These are phyloP conservation scores for Ceratobasidium theobromae DNA, from an alignment of 1,284 basidiomycete genomes.

Conservation along the genomic window DNA sequence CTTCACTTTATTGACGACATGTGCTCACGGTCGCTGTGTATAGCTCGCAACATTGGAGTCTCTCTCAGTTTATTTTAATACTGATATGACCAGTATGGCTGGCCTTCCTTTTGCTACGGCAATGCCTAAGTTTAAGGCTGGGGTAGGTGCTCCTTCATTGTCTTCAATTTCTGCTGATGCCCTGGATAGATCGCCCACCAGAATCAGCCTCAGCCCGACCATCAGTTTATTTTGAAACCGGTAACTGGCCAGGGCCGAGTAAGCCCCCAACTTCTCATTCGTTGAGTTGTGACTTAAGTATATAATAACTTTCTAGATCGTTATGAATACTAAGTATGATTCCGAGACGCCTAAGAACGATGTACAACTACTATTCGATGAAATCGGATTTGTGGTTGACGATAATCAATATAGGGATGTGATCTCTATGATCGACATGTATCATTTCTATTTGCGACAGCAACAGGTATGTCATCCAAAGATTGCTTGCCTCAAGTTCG, in stretches of 20 bases:
- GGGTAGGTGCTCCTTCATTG: conserved; percentile 52
- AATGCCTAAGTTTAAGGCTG: conserved; percentile 74
- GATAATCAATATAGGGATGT: conserved; percentile 94
- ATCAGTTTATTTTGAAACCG: conserved; percentile 96
- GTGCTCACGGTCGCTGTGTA: conserved; percentile 1
- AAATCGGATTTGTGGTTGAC: conserved; percentile 92
- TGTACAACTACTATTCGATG: conserved; percentile 87
- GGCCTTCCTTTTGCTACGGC: conserved; percentile 68
- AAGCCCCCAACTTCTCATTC: conserved; percentile 39
- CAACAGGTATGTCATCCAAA: conserved; percentile 66
- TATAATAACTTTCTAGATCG: conserved; percentile 53
- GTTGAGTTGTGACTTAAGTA: background rate
- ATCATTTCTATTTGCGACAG: conserved; percentile 92
- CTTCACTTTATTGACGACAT: background rate
- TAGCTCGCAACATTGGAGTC: conserved; percentile 87
- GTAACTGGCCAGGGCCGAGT: conserved; percentile 94
- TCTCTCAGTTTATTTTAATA: conserved; percentile 94
- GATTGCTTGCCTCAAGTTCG: too few relatives aligned
- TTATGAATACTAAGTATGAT: conserved; percentile 80
- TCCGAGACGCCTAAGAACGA: conserved; percentile 82
- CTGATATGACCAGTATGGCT: conserved; percentile 82
- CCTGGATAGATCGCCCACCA: conserved; percentile 64
- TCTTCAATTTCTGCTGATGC: background rate
- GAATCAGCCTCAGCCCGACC: conserved; percentile 54
- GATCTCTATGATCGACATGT: conserved; percentile 94